A percentile compares a stretch with the other conserved stretches of the same genome.
phyloP scores from a whole-genome alignment of 2,329 filamentous ascomycete species.

The Fusarium xylarioides region DNA sequence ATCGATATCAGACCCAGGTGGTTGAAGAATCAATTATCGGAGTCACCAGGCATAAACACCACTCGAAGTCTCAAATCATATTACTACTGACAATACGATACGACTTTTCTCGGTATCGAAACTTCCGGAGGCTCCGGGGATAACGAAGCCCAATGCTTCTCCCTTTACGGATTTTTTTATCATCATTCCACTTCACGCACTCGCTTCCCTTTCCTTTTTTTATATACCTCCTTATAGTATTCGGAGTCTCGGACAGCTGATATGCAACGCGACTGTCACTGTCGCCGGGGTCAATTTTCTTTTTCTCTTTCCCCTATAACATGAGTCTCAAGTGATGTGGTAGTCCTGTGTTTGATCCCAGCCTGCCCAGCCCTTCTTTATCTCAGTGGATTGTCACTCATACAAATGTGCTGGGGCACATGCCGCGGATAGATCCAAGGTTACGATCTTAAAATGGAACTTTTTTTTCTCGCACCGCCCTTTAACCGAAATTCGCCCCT shows the following conservation, averaged over 20 bases:
- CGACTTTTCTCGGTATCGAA: background rate
- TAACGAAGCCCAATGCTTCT: background rate
- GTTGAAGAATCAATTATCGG: background rate
- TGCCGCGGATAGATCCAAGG: slow-evolving; percentile 31
- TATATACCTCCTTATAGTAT: background rate
- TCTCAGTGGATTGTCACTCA: slow-evolving; percentile 13
- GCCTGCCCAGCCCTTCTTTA: background rate
- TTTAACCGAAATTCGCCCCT: slow-evolving; percentile 23
- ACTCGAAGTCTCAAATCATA: slow-evolving; percentile 2
- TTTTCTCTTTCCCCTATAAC: background rate
- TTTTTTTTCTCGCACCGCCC: slow-evolving; percentile 11
- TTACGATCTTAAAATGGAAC: slow-evolving; percentile 8
- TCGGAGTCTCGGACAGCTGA: background rate
- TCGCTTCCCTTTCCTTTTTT: slow-evolving; percentile 1
- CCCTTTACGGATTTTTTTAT: slow-evolving; percentile 8
- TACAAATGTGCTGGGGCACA: slow-evolving; percentile 10
- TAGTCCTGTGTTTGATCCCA: slow-evolving; percentile 7
- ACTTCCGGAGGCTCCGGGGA: slow-evolving; percentile 13
- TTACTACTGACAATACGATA: slow-evolving; percentile 9
- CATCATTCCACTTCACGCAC: slow-evolving; percentile 2
- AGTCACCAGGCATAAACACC: background rate
- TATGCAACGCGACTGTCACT: background rate
- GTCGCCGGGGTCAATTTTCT: background rate
- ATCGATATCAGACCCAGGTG: background rate
- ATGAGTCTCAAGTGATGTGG: slow-evolving; percentile 11